Base-by-base conservation (phyloP, 371 early-diverging fungal species). In the Mortierella sp. region DNA sequence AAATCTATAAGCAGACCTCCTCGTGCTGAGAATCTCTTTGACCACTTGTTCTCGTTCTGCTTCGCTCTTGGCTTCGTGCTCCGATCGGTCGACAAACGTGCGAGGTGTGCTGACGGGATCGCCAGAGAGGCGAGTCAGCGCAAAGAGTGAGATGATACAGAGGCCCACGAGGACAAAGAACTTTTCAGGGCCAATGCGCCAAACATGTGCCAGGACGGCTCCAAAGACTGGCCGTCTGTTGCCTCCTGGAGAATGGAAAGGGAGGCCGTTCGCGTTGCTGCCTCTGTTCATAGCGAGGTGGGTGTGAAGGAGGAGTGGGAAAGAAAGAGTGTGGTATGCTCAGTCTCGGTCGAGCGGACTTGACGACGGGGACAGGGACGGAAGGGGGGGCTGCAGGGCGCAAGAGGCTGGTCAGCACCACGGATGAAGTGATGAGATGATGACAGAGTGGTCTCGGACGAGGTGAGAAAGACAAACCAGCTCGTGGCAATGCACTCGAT, bases 201-300 rank as follows among this genome's bases (percentile, higher is more conserved):
- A 26, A 51, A 12, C 13, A 52, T 41, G 45, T 43, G 42, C 18
- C 58, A 59, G 0, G 59, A 56, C 9, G 57, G 38, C 16, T 49
- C 62, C 18, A 49, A 42, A 42, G 50, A 23, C 23, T 51, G 47
- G 52, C 43, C 51, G 10, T n/a, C n/a, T n/a, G n/a, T n/a, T 62
- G 55, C 27, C 60, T 31, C 26, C 60, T 31, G 1, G 71, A 43
- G 28, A 48, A 48, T 73, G 64, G 61, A 73, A 64, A 10, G 73
- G 73, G 34, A 73, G 64, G 18, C 68, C 47, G 42, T 71, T 64
- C 19, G 56, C 61, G 48, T 56, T 61, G 28, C 60, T 56, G 60
- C 51, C 67, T 49, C 73, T 73, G 39, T 67, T 73, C 73, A 73
- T 73, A 10, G 18, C 50, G 52, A 34, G 34, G 4, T 34, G 34